These are phyloP conservation scores for Neurospora sp. DNA, from an alignment of 495 filamentous ascomycete genomes.

Conservation along the genomic window DNA sequence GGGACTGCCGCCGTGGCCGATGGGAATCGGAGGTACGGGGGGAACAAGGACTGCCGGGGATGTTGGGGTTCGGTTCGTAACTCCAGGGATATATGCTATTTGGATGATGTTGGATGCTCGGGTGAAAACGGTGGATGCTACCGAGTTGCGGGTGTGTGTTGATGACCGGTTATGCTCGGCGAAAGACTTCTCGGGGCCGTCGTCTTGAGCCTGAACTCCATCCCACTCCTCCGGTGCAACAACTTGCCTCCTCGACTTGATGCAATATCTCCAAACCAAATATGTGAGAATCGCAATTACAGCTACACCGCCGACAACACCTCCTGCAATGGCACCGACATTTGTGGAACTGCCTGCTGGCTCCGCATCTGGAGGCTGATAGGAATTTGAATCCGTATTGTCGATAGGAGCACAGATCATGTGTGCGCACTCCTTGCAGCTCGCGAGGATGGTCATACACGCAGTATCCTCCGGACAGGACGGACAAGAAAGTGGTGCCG, in stretches of 20 bases:
- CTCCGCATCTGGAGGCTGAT: constrained; percentile 16
- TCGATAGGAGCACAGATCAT: constrained; percentile 28
- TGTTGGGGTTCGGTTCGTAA: constrained; percentile 81
- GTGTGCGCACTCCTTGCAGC: constrained; percentile 23
- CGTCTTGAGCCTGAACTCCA: constrained; percentile 40
- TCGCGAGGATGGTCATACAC: constrained; percentile 28
- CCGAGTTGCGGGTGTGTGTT: constrained; percentile 80
- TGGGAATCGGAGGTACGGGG: constrained; percentile 85
- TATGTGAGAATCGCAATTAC: constrained; percentile 61
- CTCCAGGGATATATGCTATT: constrained; percentile 96
- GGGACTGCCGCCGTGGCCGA: constrained; percentile 47
- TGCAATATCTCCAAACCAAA: constrained; percentile 76
- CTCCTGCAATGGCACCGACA: constrained; percentile 73
- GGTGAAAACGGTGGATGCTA: constrained; percentile 91
- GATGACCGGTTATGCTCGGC: constrained; percentile 57
- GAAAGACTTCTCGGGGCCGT: constrained; percentile 50
- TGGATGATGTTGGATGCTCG: constrained; percentile 97
- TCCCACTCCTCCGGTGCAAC: constrained; percentile 39
- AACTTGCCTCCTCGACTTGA: constrained; percentile 64
- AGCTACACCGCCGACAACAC: constrained; percentile 68
- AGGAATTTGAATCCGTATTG: constrained; percentile 3
- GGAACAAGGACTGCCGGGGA: constrained; percentile 78
- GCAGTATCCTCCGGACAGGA: constrained; percentile 8
- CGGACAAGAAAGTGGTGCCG: constrained; percentile 16
- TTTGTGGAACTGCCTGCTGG: constrained; percentile 41